Percentiles rank a stretch among this genome's conserved stretches.
phyloP scores from a whole-genome alignment of 192 early-diverging fungal species.

The Coemansia biformis region DNA sequence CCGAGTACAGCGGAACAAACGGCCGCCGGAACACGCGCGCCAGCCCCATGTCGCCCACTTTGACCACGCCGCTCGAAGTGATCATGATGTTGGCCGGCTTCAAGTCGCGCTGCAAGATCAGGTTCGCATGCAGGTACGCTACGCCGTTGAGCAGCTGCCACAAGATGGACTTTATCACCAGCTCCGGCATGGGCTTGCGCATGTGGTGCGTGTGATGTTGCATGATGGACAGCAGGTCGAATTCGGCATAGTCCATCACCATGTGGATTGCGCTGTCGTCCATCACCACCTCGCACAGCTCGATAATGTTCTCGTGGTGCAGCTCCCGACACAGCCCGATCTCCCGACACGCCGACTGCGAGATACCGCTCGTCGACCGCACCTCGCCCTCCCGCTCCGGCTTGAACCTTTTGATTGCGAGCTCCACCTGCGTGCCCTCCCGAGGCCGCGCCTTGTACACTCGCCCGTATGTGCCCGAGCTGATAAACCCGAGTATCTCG shows the following conservation, averaged over 20 bases:
- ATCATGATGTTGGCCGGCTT: conserved; percentile 92
- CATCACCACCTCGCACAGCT: conserved; percentile 80
- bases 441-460: conserved; percentile 85
- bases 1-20: conserved; percentile 70
- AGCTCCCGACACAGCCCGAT: conserved; percentile 91
- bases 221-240: conserved; percentile 86
- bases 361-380: conserved; percentile 66
- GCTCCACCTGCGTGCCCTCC: conserved; percentile 54
- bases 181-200: conserved; percentile 75
- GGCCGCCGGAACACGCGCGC: conserved; percentile 76
- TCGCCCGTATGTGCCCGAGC: conserved; percentile 93
- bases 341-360: conserved; percentile 90
- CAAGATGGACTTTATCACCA: conserved; percentile 80
- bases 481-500: conserved; percentile 85
- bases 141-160: conserved; percentile 88
- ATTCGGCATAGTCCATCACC: conserved; percentile 97
- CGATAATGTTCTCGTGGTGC: conserved; percentile 81
- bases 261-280: conserved; percentile 93
- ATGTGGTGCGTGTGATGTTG: conserved; percentile 78
- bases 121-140: conserved; percentile 78
- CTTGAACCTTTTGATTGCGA: conserved; percentile 97
- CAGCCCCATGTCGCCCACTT: conserved; percentile 92
- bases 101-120: conserved; percentile 85
- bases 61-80: conserved; percentile 82
- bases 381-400: conserved; percentile 88